These are phyloP conservation scores for Primulina eburnea DNA, from an alignment of 257 asterid genomes.

Conservation along the genomic window DNA sequence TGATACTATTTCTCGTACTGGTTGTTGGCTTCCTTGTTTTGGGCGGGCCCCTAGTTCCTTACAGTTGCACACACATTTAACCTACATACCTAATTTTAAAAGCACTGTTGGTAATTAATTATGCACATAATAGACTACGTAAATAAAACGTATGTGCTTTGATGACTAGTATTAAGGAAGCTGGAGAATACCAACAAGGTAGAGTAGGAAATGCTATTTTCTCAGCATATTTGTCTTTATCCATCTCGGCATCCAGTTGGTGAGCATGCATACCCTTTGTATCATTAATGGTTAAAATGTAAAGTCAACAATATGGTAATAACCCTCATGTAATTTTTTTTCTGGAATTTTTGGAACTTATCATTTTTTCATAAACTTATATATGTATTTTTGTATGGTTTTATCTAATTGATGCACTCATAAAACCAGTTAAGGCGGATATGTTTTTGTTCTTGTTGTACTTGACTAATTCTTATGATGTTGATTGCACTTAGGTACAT, in stretches of 20 bases:
- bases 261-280: background rate
- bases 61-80: background rate
- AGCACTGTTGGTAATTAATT: background rate
- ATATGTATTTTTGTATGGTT: background rate
- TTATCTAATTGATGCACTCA: background rate
- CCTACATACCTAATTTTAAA: background rate
- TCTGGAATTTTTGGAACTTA: background rate
- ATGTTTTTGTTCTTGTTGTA: constrained; percentile 3
- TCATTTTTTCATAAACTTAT: background rate
- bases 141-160: background rate
- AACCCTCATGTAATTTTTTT: background rate
- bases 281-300: no score
- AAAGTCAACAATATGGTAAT: background rate
- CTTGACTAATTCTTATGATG: constrained; percentile 1
- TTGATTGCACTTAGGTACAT: constrained; percentile 13
- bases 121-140: background rate
- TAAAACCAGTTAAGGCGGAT: background rate
- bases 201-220: no score
- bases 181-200: background rate
- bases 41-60: background rate
- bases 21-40: background rate
- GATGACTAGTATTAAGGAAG: background rate
- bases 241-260: background rate
- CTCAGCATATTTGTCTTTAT: background rate
- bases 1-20: background rate